phyloP scores from a whole-genome alignment of 441 rosid genomes.

The Populus hybrid region DNA sequence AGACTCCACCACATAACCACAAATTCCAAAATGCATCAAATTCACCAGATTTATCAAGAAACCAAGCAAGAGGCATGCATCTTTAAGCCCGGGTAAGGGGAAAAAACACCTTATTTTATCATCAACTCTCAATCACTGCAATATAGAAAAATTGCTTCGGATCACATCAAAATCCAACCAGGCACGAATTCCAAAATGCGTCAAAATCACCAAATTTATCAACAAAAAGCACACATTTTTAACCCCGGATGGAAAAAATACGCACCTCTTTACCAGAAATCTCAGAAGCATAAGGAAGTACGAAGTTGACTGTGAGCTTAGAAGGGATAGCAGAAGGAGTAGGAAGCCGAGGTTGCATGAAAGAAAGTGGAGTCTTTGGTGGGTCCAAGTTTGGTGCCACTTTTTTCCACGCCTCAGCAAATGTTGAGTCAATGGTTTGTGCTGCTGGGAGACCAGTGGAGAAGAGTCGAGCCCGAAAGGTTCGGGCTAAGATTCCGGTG shows the following conservation, averaged over 20 bases:
- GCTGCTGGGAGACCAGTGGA: slow-evolving; percentile 34
- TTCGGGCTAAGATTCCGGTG: slow-evolving; percentile 17
- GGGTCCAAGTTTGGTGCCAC: slow-evolving; percentile 40
- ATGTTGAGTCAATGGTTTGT: slow-evolving; percentile 28
- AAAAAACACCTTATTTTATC: too few species aligned
- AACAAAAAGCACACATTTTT: background rate
- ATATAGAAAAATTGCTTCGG: background rate
- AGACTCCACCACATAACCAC: background rate
- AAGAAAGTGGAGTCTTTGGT: slow-evolving; percentile 47
- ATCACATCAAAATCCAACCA: background rate
- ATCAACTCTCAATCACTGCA: background rate
- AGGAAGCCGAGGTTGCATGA: slow-evolving; percentile 38
- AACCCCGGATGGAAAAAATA: background rate
- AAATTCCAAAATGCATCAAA: background rate
- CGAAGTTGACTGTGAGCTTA: slow-evolving; percentile 54
- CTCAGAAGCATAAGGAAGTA: slow-evolving; percentile 49
- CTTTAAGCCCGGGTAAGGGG: too few species aligned
- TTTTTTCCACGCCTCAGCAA: slow-evolving; percentile 47
- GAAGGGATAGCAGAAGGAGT: slow-evolving; percentile 42
- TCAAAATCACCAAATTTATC: background rate
- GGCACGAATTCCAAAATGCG: background rate
- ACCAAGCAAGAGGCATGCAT: background rate
- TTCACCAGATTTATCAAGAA: background rate
- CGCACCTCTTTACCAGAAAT: slow-evolving; percentile 42
- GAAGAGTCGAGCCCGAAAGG: slow-evolving; percentile 24